Evolutionary conservation across 2,329 filamentous ascomycete genomes (phyloP).

Genomic region (Fusarium protoensiforme): DNA sequence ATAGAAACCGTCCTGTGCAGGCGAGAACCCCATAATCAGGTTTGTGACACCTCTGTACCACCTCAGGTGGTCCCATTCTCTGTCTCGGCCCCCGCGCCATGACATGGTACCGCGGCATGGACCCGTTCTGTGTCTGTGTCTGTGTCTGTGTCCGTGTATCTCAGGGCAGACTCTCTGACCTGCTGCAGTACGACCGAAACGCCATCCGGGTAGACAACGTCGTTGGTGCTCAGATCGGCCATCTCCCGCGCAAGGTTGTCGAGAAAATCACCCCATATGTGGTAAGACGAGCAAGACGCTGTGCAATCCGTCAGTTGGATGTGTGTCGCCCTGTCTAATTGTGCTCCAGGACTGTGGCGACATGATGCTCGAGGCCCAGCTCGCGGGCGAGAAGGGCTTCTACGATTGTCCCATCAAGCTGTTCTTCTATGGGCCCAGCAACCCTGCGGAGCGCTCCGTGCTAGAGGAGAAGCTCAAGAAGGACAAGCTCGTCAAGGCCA

Average conservation of each 20-base stretch:
- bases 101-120: background rate
- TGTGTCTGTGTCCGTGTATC: background rate
- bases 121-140: background rate
- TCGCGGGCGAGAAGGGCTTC: slow-evolving; percentile 72
- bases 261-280: slow-evolving; percentile 80
- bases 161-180: slow-evolving; percentile 4
- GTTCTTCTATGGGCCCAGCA: slow-evolving; percentile 74
- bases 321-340: slow-evolving; percentile 18
- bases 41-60: slow-evolving; percentile 37
- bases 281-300: slow-evolving; percentile 52
- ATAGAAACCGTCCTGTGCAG: slow-evolving; percentile 67
- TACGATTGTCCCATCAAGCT: slow-evolving; percentile 81
- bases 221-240: slow-evolving; percentile 79
- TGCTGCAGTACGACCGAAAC: slow-evolving; percentile 71
- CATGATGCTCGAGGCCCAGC: slow-evolving; percentile 74
- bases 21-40: slow-evolving; percentile 74
- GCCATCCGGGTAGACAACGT: slow-evolving; percentile 85
- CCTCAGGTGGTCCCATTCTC: slow-evolving; percentile 23
- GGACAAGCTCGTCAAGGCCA: slow-evolving; percentile 71
- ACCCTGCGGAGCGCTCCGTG: slow-evolving; percentile 60
- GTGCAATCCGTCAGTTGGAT: background rate
- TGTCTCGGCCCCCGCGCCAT: background rate
- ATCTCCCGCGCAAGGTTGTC: slow-evolving; percentile 75
- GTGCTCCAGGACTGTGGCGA: slow-evolving; percentile 63
- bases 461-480: slow-evolving; percentile 72